A percentile compares a stretch with the other conserved stretches of the same genome.
Evolutionary conservation across 805 yeast genomes (phyloP).

Genomic region (Suhomyces kilbournensis): DNA sequence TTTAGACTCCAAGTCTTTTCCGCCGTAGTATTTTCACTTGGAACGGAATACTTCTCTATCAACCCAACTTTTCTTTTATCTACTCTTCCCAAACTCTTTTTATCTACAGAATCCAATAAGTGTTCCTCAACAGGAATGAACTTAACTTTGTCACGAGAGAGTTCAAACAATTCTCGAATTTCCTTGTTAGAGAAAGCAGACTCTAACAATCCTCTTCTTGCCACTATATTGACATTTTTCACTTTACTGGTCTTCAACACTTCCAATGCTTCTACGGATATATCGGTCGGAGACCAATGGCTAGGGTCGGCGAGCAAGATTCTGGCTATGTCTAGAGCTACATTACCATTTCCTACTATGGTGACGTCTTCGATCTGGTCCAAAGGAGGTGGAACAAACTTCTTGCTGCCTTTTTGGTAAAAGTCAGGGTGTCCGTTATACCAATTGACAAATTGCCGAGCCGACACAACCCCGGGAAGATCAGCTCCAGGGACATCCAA

Average conservation of each 20-base stretch:
- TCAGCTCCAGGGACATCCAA: constrained; percentile 59
- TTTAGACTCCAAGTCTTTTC: constrained; percentile 59
- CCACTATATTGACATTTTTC: constrained; percentile 68
- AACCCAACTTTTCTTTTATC: constrained; percentile 65
- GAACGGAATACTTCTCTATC: constrained; percentile 46
- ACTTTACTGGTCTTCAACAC: constrained; percentile 53
- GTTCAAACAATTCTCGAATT: constrained; percentile 74
- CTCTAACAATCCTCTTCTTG: constrained; percentile 80
- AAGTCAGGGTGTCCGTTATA: constrained; percentile 83
- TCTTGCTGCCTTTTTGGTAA: constrained; percentile 32
- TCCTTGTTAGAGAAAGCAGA: constrained; percentile 93
- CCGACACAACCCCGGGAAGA: constrained; percentile 67
- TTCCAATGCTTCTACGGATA: constrained; percentile 57
- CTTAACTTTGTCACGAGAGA: constrained; percentile 45
- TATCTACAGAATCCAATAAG: constrained; percentile 24
- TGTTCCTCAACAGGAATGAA: constrained; percentile 38
- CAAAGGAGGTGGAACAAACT: constrained; percentile 50
- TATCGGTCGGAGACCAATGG: constrained; percentile 71
- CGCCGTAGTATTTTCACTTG: background rate
- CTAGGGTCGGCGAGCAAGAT: constrained; percentile 59
- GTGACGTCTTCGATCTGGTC: constrained; percentile 60
- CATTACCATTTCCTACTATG: constrained; percentile 96
- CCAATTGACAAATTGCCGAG: constrained; percentile 92
- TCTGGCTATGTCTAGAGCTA: constrained; percentile 87
- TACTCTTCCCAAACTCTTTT: constrained; percentile 46